Evolutionary conservation across 305 asterid species (phyloP).

Genomic region (Striga hermonthica): DNA sequence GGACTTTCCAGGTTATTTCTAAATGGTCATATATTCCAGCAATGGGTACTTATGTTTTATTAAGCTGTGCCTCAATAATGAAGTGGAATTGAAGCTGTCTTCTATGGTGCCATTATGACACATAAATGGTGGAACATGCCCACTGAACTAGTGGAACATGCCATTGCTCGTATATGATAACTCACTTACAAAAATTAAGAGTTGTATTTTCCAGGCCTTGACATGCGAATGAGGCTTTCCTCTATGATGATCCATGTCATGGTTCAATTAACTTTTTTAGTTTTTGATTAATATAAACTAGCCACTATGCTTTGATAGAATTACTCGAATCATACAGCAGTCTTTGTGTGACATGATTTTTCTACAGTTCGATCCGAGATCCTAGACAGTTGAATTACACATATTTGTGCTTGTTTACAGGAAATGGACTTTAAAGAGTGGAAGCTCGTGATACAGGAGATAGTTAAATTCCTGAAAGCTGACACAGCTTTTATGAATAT

Average conservation of each 20-base stretch:
- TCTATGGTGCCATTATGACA: not conserved
- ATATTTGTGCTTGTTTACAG: conserved; percentile 54
- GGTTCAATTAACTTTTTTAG: too few relatives aligned
- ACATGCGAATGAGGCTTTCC: too few relatives aligned
- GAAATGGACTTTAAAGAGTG: conserved; percentile 94
- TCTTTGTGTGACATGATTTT: conserved; percentile 24
- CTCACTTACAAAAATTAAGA: too few relatives aligned
- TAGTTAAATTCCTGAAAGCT: conserved; percentile 89
- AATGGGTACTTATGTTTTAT: not conserved
- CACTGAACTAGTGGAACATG: not conserved
- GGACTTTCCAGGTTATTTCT: conserved; percentile 71
- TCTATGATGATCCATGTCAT: too few relatives aligned
- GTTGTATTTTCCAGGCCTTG: too few relatives aligned
- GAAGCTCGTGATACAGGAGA: conserved; percentile 97
- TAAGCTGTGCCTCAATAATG: not conserved
- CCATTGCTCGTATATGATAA: too few relatives aligned
- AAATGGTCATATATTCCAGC: not conserved
- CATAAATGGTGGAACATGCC: not conserved
- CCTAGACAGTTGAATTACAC: conserved; percentile 31
- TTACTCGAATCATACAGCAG: conserved; percentile 18
- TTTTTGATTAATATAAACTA: conserved; percentile 13
- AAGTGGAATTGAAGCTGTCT: conserved; percentile 7
- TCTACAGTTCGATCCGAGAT: conserved; percentile 1
- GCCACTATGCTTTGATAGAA: conserved; percentile 23
- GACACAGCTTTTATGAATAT: conserved; percentile 90